These are phyloP conservation scores for Fraxinus velutina DNA, from an alignment of 305 asterid species.

Conservation along the genomic window DNA sequence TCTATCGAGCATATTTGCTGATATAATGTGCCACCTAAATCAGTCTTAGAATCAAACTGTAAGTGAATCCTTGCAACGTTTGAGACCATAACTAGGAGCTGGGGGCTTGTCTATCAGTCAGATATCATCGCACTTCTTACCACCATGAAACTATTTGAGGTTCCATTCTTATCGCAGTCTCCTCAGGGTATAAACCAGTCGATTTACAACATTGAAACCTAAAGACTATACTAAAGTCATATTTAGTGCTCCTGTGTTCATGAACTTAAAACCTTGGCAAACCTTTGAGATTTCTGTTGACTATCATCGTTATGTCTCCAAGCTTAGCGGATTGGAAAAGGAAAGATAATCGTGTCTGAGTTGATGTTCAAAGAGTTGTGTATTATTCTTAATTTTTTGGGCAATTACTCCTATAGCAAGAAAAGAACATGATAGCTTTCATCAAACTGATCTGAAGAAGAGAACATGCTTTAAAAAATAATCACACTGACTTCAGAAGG, in stretches of 20 bases:
- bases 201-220: background rate
- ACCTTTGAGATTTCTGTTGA: background rate
- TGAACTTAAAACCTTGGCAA: background rate
- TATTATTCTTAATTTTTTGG: background rate
- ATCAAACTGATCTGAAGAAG: background rate
- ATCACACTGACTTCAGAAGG: background rate
- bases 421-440: background rate
- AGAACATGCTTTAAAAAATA: background rate
- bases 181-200: background rate
- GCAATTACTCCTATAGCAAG: background rate
- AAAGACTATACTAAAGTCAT: background rate
- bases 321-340: background rate
- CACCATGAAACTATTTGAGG: background rate
- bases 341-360: background rate
- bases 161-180: background rate
- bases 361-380: background rate
- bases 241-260: background rate
- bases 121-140: background rate
- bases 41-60: background rate
- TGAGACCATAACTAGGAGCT: background rate
- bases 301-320: background rate
- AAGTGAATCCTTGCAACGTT: background rate
- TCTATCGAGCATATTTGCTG: background rate
- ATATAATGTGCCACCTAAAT: background rate
- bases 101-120: background rate